These are phyloP conservation scores for Debaryomyces hansenii DNA, from an alignment of 805 yeast species.

Conservation along the genomic window DNA sequence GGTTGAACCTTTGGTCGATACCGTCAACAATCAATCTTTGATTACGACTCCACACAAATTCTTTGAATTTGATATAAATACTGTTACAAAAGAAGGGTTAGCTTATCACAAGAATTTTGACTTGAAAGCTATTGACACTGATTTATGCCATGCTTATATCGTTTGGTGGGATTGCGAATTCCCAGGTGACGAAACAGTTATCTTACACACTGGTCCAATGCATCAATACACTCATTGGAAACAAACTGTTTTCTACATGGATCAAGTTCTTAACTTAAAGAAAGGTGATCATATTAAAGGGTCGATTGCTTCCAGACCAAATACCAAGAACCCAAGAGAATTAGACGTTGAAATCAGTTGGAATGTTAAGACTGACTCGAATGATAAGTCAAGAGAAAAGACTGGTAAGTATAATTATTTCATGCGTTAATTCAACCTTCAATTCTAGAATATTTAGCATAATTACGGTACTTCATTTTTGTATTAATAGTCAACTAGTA, in stretches of 20 bases:
- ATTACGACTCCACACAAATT: conserved; percentile 75
- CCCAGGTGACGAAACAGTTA: conserved; percentile 67
- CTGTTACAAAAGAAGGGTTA: conserved; percentile 78
- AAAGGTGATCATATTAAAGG: conserved; percentile 78
- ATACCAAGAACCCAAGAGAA: conserved; percentile 79
- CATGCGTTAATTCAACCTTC: conserved; percentile 53
- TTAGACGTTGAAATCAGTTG: conserved; percentile 76
- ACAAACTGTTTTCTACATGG: conserved; percentile 91
- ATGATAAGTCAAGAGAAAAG: conserved; percentile 52
- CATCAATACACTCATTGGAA: conserved; percentile 98
- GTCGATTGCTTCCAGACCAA: conserved; percentile 72
- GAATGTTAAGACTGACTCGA: conserved; percentile 45
- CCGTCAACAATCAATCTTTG: conserved; percentile 71
- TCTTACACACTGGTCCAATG: conserved; percentile 92
- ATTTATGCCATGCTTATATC: conserved; percentile 82
- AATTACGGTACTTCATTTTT: not conserved
- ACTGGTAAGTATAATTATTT: conserved; percentile 64
- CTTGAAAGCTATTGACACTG: conserved; percentile 73
- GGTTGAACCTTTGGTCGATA: conserved; percentile 94
- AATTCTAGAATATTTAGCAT: not conserved
- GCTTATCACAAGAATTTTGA: conserved; percentile 72
- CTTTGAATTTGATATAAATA: conserved; percentile 85
- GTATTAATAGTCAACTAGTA: not conserved
- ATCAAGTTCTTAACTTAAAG: conserved; percentile 73
- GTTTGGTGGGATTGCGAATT: conserved; percentile 96